Evolutionary conservation across 257 asterid genomes (phyloP).

Genomic region (Solanum chaucha): DNA sequence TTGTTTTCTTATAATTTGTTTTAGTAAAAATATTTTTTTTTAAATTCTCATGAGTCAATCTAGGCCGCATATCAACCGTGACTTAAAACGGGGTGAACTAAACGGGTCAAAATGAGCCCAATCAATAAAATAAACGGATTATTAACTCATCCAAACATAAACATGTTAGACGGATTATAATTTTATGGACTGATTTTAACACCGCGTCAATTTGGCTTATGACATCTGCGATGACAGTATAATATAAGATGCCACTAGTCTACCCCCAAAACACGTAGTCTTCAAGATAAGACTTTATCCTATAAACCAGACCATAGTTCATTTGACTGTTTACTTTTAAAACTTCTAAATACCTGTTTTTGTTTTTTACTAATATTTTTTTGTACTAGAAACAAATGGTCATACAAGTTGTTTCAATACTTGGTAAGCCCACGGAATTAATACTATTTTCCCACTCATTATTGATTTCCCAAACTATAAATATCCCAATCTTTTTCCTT

Average conservation of each 20-base stretch:
- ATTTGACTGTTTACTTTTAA: not conserved
- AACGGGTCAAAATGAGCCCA: accelerated
- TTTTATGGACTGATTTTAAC: too few relatives aligned
- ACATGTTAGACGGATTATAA: too few relatives aligned
- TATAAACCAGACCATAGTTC: not conserved
- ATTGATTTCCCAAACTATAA: not conserved
- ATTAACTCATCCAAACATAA: too few relatives aligned
- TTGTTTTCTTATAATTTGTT: too few relatives aligned
- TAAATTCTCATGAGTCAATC: not conserved
- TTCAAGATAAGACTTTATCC: not conserved
- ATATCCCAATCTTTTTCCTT: not conserved
- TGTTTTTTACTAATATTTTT: not conserved
- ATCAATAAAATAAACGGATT: accelerated
- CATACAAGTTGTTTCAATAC: not conserved
- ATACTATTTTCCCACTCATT: not conserved
- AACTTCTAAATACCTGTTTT: not conserved
- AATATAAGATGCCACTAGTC: not conserved
- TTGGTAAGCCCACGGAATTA: not conserved
- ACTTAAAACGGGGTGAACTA: not conserved
- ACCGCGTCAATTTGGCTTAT: too few relatives aligned
- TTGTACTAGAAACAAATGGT: not conserved
- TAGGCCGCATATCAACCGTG: accelerated
- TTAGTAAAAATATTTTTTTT: too few relatives aligned
- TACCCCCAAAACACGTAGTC: not conserved
- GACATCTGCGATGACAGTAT: not conserved